Evolutionary conservation across 768 basidiomycete genomes (phyloP), one percentile per base, ranked within the genome.

Genomic region (Agrocybe praecox): DNA sequence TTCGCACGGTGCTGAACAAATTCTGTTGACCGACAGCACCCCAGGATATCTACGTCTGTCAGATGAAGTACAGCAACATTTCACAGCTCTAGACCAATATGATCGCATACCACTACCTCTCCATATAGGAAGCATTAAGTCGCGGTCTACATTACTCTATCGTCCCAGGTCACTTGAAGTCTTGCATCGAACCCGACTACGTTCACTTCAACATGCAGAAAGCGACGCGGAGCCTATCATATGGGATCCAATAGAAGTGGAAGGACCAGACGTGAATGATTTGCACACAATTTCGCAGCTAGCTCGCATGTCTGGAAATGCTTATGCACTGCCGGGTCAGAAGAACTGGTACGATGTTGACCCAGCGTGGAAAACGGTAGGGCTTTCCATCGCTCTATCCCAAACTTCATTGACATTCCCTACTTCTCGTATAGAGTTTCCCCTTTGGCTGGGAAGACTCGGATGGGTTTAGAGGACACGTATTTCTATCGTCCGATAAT

Each of bases 381-480:
- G n/a, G 73, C 65, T n/a, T 9, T 33, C 51, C 18, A 18, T 46
- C 24, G 15, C 2, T 23, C 29, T 34, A 14, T 36, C 15, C 48
- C 14, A 51, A 55, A 58, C 26, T 49, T 42, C 46, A 52, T 56
- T 29, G 26, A 29, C 26, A 4, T 53, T 29, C 34, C 54, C 36
- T 23, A 17, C 61, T n/a, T n/a, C n/a, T n/a, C n/a, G n/a, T n/a
- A n/a, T n/a, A 92, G 90, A 90, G 87, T 63, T 90, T 89, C 65
- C 90, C 90, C 6, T 86, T 90, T 60, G 90, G 91, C 5, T 91
- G 87, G 87, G 87, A 90, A 60, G 79, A 81, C 24, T 73, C 79
- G 14, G 81, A 92, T 61, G 94, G 94, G 4, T 89, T 98, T 63
- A 83, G 96, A 50, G 96, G 95, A 6, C 94, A 95, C 67, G 89